Percentiles rank a stretch among this genome's conserved stretches.
Evolutionary conservation across 2,329 filamentous ascomycete species (phyloP).

Genomic region (Alternaria postmessia): DNA sequence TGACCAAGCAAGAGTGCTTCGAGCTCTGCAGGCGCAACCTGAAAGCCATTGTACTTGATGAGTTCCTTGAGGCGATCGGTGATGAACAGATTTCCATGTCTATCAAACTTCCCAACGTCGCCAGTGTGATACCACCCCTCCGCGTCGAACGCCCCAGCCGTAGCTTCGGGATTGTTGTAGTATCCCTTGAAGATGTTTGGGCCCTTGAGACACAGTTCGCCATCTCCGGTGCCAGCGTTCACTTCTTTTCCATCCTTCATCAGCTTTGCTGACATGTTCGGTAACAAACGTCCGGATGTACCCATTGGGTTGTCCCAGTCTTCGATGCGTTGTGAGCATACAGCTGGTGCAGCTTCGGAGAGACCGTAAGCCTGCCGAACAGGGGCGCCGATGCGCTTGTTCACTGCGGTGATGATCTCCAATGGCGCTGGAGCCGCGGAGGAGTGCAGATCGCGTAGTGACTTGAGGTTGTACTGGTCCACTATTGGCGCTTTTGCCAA

Average conservation of each 20-base stretch:
- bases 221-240: not conserved
- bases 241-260: not conserved
- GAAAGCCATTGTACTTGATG: conserved; percentile 68
- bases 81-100: conserved; percentile 40
- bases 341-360: not conserved
- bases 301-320: conserved; percentile 47
- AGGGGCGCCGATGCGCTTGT: not conserved
- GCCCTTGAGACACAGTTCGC: conserved; percentile 1
- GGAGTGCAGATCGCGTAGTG: not conserved
- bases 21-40: conserved; percentile 67
- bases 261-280: conserved; percentile 45
- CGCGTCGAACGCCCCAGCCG: not conserved
- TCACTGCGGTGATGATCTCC: not conserved
- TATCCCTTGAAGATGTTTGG: not conserved
- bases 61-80: conserved; percentile 56
- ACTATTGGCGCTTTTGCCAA: not conserved
- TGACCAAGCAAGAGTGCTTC: conserved; percentile 64
- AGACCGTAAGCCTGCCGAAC: not conserved
- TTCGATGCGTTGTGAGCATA: conserved; percentile 12
- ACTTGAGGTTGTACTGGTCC: not conserved
- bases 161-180: not conserved
- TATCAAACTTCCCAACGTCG: conserved; percentile 33
- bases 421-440: not conserved
- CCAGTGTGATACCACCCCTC: not conserved
- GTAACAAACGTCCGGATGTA: conserved; percentile 47